Percentiles rank a stretch among this genome's conserved stretches.
Evolutionary conservation across 2,329 filamentous ascomycete genomes (phyloP).

Genomic region (Ceratocystis cubensis): DNA sequence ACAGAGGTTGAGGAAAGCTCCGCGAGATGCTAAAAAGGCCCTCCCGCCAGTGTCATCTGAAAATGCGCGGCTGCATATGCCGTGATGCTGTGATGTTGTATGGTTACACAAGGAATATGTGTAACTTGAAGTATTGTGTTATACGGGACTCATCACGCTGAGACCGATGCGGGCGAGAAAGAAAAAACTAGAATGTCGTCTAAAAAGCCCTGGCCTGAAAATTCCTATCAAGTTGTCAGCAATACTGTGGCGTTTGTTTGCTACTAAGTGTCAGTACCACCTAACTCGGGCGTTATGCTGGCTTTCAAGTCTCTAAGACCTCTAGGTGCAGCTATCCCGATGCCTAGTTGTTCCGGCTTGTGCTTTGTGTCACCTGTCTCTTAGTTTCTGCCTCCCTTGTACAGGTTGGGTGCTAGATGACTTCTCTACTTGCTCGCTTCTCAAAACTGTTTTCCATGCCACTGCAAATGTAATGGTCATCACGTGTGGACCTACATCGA

Average conservation of each 20-base stretch:
- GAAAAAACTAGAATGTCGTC: no score
- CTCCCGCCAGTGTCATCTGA: constrained; percentile 3
- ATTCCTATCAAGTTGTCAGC: background rate
- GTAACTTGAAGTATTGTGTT: background rate
- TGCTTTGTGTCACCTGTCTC: background rate
- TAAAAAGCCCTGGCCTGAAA: no score
- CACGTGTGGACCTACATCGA: background rate
- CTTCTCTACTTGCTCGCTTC: background rate
- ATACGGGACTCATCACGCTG: background rate
- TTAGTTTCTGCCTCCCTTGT: background rate
- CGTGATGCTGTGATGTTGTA: background rate
- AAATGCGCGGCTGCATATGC: background rate
- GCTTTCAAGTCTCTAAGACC: background rate
- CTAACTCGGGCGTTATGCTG: constrained; percentile 2
- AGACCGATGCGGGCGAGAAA: background rate
- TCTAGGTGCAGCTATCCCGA: background rate
- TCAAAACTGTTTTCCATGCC: background rate
- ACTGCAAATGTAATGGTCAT: background rate
- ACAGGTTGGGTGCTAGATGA: background rate
- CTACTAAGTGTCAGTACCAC: background rate
- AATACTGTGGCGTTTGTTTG: background rate
- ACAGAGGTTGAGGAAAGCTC: background rate
- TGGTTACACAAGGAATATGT: background rate
- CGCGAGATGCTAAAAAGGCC: background rate
- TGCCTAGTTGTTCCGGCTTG: background rate